Base-by-base conservation (phyloP, 2,329 filamentous ascomycete genomes). In the Chaetomiaceae sp. region DNA sequence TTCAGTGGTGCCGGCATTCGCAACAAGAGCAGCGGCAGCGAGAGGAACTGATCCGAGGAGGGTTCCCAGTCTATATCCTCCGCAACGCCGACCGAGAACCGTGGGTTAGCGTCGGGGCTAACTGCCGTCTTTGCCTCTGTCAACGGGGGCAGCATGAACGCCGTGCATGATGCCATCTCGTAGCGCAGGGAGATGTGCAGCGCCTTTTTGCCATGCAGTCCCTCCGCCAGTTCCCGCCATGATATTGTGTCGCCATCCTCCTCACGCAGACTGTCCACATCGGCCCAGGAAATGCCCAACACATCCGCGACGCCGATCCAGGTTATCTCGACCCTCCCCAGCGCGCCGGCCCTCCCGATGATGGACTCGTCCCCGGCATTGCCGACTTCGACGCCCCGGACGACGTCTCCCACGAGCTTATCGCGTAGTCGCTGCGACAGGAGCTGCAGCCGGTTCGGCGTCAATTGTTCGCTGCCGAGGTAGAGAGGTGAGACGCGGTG, bases 351-450 rank as follows among this genome's bases (percentile, higher is more conserved):
- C 8, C 70, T 66, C 0, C 69, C 68, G 20, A 76, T 61, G 0
- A 64, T 56, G 6, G 60, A 72, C 23, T 76, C 75, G 17, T 71
- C 72, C 3, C 62, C 27, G 8, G 27, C 63, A 11, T 55, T 71
- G 4, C 75, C 74, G 17, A 84, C 73, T 58, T 83, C 78, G 17
- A 83, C 75, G 39, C 81, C 81, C 51, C 81, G 77, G n/a, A 83
- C 77, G 1, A 81, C 75, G 59, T 83, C 80, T 15, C 80, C 80
- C 0, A 82, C 78, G 0, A 83, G 71, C 1, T 71, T 71, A 44
- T 83, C 80, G 36, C 80, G 75, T 2, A 84, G 66, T 2, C 76
- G 71, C 7, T 72, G 71, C 1, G 77, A 73, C 0, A 83, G 68
- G 0, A 64, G 52, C 14, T 70, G 65, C 2, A 83, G 70, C 3